phyloP scores from a whole-genome alignment of 1,284 basidiomycete genomes.

The Pholiota adiposa region DNA sequence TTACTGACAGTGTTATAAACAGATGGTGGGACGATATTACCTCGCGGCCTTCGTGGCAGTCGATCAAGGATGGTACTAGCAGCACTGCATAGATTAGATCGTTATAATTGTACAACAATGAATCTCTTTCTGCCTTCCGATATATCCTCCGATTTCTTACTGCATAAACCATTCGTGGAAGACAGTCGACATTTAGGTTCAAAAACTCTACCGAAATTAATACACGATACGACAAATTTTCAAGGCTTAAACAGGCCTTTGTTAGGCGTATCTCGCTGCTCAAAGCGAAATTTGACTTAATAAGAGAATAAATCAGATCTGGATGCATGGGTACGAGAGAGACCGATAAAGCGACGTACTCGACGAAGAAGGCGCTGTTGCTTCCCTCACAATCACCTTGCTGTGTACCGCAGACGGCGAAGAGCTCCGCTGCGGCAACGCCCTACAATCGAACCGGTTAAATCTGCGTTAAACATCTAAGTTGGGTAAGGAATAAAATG shows the following conservation, averaged over 20 bases:
- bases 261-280: too few relatives aligned
- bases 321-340: neutral
- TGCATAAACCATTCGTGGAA: too few relatives aligned
- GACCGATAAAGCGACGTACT: neutral
- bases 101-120: too few relatives aligned
- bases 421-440: slow-evolving; percentile 6
- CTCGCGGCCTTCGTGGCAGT: slow-evolving; percentile 40
- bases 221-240: too few relatives aligned
- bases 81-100: slow-evolving; percentile 20
- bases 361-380: slow-evolving; percentile 8
- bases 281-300: neutral
- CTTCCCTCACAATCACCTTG: slow-evolving; percentile 11
- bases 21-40: slow-evolving; percentile 50
- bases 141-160: too few relatives aligned
- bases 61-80: slow-evolving; percentile 39
- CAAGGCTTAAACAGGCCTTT: too few relatives aligned
- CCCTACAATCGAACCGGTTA: neutral
- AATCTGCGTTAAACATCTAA: neutral
- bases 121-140: too few relatives aligned
- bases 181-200: too few relatives aligned
- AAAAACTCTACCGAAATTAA: too few relatives aligned
- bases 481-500: neutral
- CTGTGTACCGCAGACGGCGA: slow-evolving; percentile 8
- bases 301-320: neutral
- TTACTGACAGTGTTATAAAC: neutral